Conservation (phyloP, 163 green algal species). For the Prototheca wickerhamii region DNA sequence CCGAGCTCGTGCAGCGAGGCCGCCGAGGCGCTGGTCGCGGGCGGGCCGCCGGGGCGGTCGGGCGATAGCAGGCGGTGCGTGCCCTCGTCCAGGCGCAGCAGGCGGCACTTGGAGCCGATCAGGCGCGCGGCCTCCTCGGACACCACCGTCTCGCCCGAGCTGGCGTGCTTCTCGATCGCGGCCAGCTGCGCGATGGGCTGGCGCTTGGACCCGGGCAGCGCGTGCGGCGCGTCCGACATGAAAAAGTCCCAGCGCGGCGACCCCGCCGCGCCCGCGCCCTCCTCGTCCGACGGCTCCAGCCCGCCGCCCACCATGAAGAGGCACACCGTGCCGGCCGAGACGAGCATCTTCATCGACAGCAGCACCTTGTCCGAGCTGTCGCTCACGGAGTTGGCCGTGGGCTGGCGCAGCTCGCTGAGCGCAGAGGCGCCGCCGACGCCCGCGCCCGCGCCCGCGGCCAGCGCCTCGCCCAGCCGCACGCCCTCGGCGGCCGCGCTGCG, state of each 20-base stretch:
- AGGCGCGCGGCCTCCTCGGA: conserved; percentile 10
- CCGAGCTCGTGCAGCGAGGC: too few species aligned
- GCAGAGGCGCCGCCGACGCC: too few species aligned
- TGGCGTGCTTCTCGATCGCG: conserved; percentile 42
- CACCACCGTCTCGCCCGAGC: conserved; percentile 9
- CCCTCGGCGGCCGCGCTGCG: too few species aligned
- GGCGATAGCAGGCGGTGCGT: not conserved
- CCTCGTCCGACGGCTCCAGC: conserved; percentile 13
- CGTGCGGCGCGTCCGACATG: conserved; percentile 51
- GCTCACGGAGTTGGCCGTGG: too few species aligned
- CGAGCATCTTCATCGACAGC: conserved; percentile 51
- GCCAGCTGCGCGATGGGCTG: conserved; percentile 54
- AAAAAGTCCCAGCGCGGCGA: conserved; percentile 69
- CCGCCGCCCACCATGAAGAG: conserved; percentile 55
- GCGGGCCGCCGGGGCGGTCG: not conserved
- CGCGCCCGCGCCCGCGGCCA: too few species aligned
- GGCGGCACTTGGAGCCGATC: not conserved
- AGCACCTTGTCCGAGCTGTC: conserved; percentile 6
- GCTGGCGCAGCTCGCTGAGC: too few species aligned
- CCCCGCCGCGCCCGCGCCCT: conserved; percentile 5
- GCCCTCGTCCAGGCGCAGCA: not conserved
- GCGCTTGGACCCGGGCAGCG: conserved; percentile 16
- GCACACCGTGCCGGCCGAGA: conserved; percentile 50
- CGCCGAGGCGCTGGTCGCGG: not conserved
- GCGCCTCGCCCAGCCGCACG: too few species aligned